Evolutionary conservation across 2,329 filamentous ascomycete species (phyloP).

Genomic region (Chaetomiaceae sp.): DNA sequence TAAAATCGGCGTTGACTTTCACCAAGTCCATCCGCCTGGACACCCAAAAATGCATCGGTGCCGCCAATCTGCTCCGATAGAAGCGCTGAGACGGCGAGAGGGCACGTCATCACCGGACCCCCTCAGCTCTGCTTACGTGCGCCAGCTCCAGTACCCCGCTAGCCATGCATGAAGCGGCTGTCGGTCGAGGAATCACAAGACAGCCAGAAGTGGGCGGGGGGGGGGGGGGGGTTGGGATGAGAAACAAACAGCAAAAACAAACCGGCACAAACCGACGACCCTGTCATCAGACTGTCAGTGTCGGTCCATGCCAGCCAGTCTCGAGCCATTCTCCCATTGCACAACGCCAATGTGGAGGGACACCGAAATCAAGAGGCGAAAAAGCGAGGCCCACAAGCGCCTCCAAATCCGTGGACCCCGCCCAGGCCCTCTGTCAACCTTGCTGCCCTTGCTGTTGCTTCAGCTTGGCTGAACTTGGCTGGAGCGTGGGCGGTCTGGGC

Average conservation of each 20-base stretch:
- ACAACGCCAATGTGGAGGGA: too few relatives aligned
- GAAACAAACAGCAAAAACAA: background rate
- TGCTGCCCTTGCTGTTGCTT: background rate
- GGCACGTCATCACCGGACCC: too few relatives aligned
- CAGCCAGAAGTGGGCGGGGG: background rate
- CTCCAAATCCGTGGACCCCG: background rate
- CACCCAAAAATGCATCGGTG: constrained; percentile 8
- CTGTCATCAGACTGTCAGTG: too few relatives aligned
- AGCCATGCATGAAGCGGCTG: constrained; percentile 10
- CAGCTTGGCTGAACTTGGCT: too few relatives aligned
- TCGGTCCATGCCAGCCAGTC: too few relatives aligned
- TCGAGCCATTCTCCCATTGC: too few relatives aligned
- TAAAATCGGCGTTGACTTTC: constrained; percentile 4
- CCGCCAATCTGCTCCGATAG: constrained; percentile 7
- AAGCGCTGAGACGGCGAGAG: constrained; percentile 1
- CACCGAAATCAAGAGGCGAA: background rate
- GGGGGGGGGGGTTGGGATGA: background rate
- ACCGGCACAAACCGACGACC: background rate
- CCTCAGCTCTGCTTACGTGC: constrained; percentile 10
- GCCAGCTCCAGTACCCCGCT: background rate
- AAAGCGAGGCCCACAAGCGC: background rate
- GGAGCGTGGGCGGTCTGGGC: too few relatives aligned
- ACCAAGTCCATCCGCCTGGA: constrained; percentile 8
- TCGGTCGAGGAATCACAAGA: background rate
- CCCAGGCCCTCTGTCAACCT: background rate